Evolutionary conservation across 164 flowering plant genomes (phyloP).

Genomic region (Kingdonia uniflora): DNA sequence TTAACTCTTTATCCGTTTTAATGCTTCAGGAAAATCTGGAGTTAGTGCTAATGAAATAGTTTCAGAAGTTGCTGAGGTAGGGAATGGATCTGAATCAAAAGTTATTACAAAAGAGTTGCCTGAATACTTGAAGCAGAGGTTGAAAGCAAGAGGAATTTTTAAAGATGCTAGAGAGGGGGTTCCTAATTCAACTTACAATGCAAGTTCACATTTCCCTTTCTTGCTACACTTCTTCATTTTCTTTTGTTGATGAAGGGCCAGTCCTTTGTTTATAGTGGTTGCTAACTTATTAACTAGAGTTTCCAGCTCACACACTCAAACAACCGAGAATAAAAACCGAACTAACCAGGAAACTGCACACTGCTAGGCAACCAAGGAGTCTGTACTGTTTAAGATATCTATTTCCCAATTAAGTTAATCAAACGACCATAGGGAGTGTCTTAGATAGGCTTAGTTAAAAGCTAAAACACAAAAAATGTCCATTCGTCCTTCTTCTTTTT

Average conservation of each 20-base stretch:
- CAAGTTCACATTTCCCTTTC: slow-evolving; percentile 15
- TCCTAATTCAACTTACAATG: slow-evolving; percentile 20
- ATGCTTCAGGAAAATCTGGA: slow-evolving; percentile 18
- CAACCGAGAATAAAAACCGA: no score
- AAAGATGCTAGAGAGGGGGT: slow-evolving; percentile 30
- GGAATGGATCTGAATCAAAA: slow-evolving; percentile 26
- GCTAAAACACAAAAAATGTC: no score
- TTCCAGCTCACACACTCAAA: no score
- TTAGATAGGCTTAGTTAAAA: no score
- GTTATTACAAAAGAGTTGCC: slow-evolving; percentile 50
- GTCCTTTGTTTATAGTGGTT: neutral
- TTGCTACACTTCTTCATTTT: neutral
- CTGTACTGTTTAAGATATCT: no score
- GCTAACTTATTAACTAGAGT: neutral
- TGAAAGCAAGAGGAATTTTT: slow-evolving; percentile 90
- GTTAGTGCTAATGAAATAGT: slow-evolving; percentile 17
- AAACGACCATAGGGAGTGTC: no score
- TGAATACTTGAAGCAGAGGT: slow-evolving; percentile 74
- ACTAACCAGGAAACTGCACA: no score
- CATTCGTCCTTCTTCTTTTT: no score
- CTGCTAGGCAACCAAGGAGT: no score
- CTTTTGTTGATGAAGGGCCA: neutral
- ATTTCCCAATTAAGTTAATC: no score
- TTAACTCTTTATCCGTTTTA: neutral
- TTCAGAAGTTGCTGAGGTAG: slow-evolving; percentile 14